Base-by-base conservation (phyloP, 139 green algal genomes). In the Coelastrella sp. region DNA sequence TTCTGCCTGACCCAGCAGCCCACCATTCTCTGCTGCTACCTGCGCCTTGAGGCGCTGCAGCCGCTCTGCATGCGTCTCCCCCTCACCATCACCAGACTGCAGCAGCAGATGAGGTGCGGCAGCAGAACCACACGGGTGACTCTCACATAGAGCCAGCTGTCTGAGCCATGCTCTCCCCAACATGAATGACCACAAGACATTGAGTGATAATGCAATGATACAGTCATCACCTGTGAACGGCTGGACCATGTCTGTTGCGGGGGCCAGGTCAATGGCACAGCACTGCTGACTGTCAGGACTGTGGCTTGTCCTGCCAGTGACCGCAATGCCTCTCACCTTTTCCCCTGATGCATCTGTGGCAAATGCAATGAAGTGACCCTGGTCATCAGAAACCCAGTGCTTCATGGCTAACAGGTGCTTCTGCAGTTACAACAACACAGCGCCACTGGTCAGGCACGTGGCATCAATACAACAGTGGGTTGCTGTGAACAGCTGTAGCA, bases 41-140 rank as follows among this genome's bases (percentile, higher is more conserved):
- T 86, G 82, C 59, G 60, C 27, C 82, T 89, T 79, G 15, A 92
- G 35, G 9, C 89, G 89, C 60, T 56, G 57, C 60, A 92, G 61
- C 0, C 89, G 89, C 82, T 92, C 89, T 61, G 74, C 82, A 73
- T 92, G 89, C 6, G 89, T 92, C 74, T 92, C 89, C 1, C 73
- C 82, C 73, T 89, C 82, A 15, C 87, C 82, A 17, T 87, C 66
- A 12, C 10, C 20, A 57, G 24, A 73, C 73, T 87, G 63, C 60
- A 86, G 19, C 19, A 85, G 75, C 57, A 84, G 19, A 6, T 19
- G 57, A n/a, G 63, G 63, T 68, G 76, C 76, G 60, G 7, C 76
- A 82, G 76, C 27, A 85, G 19, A 58, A 68, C 35, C 56, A 84
- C 17, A 73, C 35, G 35, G 1, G 35, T 49, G 1, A 49, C 35